phyloP scores from a whole-genome alignment of 257 asterid genomes.

The Salvia rosmarinus region DNA sequence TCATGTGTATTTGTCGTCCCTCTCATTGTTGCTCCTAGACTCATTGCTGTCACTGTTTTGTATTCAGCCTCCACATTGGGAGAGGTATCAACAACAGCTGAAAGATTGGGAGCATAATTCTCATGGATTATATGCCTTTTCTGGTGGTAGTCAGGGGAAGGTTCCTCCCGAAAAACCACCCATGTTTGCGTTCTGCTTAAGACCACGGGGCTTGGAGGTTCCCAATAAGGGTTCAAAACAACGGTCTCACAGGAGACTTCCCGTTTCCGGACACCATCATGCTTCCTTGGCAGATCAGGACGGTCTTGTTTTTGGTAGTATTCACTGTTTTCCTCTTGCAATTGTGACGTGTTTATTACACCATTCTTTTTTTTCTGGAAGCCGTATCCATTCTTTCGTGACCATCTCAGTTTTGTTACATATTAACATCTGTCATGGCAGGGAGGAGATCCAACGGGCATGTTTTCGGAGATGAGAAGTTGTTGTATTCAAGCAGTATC shows the following conservation, averaged over 20 bases:
- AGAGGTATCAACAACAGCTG: conserved; percentile 79
- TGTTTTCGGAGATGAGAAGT: conserved; percentile 60
- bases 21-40: conserved; percentile 4
- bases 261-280: conserved; percentile 68
- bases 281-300: conserved; percentile 65
- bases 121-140: conserved; percentile 48
- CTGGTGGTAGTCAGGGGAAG: conserved; percentile 61
- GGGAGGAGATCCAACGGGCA: conserved; percentile 72
- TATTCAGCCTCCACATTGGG: conserved; percentile 95
- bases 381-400: neutral
- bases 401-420: conserved; percentile 6
- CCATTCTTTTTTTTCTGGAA: neutral
- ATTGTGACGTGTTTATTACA: neutral
- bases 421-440: conserved; percentile 39
- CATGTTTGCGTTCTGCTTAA: conserved; percentile 89
- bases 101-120: conserved; percentile 83
- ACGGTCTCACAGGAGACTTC: conserved; percentile 77
- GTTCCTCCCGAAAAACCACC: conserved; percentile 74
- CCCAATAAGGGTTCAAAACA: conserved; percentile 88
- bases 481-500: conserved; percentile 41
- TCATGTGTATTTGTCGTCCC: neutral
- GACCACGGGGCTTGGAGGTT: conserved; percentile 90
- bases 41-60: conserved; percentile 27
- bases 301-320: conserved; percentile 58
- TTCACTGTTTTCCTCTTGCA: conserved; percentile 27